Base-by-base conservation (phyloP, 768 basidiomycete genomes). In the Phylloporus sp. region DNA sequence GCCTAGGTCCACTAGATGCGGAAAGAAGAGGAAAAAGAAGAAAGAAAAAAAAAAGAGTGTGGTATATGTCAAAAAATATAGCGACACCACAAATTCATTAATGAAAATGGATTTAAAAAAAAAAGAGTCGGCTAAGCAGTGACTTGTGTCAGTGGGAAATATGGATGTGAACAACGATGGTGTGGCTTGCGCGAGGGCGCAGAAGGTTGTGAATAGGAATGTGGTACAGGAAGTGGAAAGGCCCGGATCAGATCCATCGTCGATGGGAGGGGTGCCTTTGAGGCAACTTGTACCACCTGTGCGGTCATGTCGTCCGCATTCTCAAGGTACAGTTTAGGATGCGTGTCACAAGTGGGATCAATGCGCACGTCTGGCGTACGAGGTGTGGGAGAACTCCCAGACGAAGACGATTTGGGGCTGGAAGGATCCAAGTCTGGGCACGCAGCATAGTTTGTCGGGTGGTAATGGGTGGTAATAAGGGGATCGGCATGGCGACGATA, bases 361-460 rank as follows among this genome's bases (percentile, higher is more conserved):
- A 52, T 50, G 11, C 49, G 56, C 6, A 59, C 40, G 24, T 63
- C 62, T 14, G 66, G 65, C 11, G 67, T 67, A 46, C 53, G 58
- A 2, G 68, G 68, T 22, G 64, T 55, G 13, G 67, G 60, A 13
- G 70, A 63, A 24, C 65, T 68, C 6, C 58, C 54, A 21, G 69
- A 70, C 15, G 69, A 65, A 6, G 72, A 61, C 3, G 64, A 70
- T 26, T 71, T 62, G 33, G 68, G 69, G 37, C 66, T 72, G 14
- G 72, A 69, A 9, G 70, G 71, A 32, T 72, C 70, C 46, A 77
- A 53, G 50, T 69, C 74, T 37, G 77, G 76, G n/a, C 74, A 64
- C 21, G 38, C 32, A 8, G 48, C 44, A 44, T 59, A 59, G 57
- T 48, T 42, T 15, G 58, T 40, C 9, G 22, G 36, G 14, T 45